Evolutionary conservation across 1,284 basidiomycete species (phyloP).

Genomic region (Chalciporus sp.): DNA sequence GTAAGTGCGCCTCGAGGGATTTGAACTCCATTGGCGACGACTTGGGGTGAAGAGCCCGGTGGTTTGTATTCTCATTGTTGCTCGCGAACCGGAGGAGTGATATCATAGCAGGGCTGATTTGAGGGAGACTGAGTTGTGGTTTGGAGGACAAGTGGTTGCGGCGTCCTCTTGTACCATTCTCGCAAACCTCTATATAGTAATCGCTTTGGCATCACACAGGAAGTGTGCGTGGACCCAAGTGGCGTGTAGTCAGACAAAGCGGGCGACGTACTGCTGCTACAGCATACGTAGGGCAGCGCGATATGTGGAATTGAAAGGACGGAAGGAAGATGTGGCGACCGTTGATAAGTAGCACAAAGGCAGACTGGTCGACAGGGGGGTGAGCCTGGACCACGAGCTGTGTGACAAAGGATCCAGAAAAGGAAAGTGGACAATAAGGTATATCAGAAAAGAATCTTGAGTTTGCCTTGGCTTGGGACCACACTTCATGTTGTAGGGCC

Average conservation of each 20-base stretch:
- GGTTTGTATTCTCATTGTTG: conserved; percentile 1
- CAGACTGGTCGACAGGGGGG: conserved; percentile 1
- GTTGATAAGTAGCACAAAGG: conserved; percentile 28
- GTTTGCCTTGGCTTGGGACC: conserved; percentile 1
- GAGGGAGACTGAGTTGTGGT: not conserved
- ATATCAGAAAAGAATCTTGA: conserved; percentile 8
- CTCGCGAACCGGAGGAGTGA: conserved; percentile 1
- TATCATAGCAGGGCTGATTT: conserved; percentile 6
- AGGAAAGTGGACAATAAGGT: conserved; percentile 7
- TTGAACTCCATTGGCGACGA: not conserved
- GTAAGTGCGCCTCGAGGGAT: conserved; percentile 1
- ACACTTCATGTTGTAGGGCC: not conserved
- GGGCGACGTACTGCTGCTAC: conserved; percentile 9
- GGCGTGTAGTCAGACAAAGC: conserved; percentile 27
- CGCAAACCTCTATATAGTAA: conserved; percentile 3
- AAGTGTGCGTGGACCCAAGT: conserved; percentile 20
- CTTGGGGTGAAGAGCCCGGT: not conserved
- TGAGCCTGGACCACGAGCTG: conserved; percentile 1
- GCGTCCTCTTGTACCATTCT: conserved; percentile 27
- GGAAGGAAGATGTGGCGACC: conserved; percentile 7
- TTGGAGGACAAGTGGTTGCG: not conserved
- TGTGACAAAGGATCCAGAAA: conserved; percentile 13
- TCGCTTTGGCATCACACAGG: conserved; percentile 8
- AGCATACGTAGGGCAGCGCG: conserved; percentile 10
- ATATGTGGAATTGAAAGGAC: conserved; percentile 7